A percentile compares a stretch with the other conserved stretches of the same genome.
phyloP scores from a whole-genome alignment of 805 yeast genomes.

The Suhomyces kilbournensis region DNA sequence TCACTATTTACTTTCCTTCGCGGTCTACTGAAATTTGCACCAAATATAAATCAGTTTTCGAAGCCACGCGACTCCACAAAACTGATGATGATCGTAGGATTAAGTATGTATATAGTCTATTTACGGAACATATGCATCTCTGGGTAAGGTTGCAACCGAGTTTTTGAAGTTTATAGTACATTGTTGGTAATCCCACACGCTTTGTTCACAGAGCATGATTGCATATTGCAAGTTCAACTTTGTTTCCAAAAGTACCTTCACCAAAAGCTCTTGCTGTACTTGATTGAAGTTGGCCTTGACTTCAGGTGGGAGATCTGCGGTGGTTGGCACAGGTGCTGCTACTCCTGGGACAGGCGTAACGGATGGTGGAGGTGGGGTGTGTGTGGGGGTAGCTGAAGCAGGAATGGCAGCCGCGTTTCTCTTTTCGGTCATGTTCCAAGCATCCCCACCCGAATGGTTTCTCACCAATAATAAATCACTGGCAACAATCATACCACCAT shows the following conservation, averaged over 20 bases:
- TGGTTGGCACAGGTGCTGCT: slow-evolving; percentile 17
- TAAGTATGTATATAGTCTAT: not conserved
- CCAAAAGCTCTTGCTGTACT: slow-evolving; percentile 61
- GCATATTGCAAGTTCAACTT: slow-evolving; percentile 77
- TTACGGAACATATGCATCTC: slow-evolving; percentile 30
- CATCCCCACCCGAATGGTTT: slow-evolving; percentile 49
- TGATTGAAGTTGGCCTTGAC: slow-evolving; percentile 48
- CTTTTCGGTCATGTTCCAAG: slow-evolving; percentile 47
- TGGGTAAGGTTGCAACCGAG: slow-evolving; percentile 51
- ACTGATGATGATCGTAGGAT: not conserved
- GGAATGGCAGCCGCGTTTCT: slow-evolving; percentile 4
- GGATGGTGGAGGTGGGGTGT: slow-evolving; percentile 15
- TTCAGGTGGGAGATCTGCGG: slow-evolving; percentile 54
- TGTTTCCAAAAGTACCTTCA: slow-evolving; percentile 67
- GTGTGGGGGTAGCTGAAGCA: slow-evolving; percentile 9
- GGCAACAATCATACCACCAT: slow-evolving; percentile 75
- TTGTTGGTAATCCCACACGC: slow-evolving; percentile 73
- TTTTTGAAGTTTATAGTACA: slow-evolving; percentile 71
- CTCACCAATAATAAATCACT: slow-evolving; percentile 77
- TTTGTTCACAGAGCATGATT: slow-evolving; percentile 80
- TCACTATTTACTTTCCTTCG: not conserved
- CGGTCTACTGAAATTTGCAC: not conserved
- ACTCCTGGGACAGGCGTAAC: slow-evolving; percentile 12
- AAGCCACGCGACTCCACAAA: not conserved
- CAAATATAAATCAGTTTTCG: not conserved